phyloP scores from a whole-genome alignment of 1,139 yeast genomes.

The Pichia sp. region DNA sequence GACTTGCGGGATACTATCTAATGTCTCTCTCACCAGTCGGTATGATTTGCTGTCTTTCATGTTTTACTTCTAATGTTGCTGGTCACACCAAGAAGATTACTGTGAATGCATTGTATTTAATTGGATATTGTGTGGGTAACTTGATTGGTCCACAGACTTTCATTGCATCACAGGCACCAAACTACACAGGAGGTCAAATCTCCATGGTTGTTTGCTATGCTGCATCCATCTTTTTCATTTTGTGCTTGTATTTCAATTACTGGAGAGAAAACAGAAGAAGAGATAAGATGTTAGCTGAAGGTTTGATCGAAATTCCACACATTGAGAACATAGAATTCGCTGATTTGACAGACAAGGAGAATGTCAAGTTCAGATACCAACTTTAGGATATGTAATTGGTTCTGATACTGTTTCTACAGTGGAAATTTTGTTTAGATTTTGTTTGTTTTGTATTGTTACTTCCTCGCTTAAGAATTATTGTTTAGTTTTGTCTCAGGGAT shows the following conservation, averaged over 20 bases:
- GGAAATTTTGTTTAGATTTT: constrained; percentile 16
- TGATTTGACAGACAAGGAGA: constrained; percentile 44
- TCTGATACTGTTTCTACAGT: no score
- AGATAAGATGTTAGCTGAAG: constrained; percentile 21
- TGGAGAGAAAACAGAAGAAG: constrained; percentile 24
- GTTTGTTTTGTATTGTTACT: background rate
- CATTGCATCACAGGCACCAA: constrained; percentile 36
- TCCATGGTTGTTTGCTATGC: constrained; percentile 26
- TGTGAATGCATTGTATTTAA: constrained; percentile 50
- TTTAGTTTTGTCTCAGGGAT: no score
- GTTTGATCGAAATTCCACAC: constrained; percentile 20
- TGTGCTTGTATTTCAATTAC: constrained; percentile 18
- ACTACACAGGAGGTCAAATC: constrained; percentile 36
- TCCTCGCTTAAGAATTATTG: background rate
- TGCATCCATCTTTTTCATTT: constrained; percentile 15
- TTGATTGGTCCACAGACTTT: constrained; percentile 52
- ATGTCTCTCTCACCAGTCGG: constrained; percentile 28
- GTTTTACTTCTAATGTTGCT: constrained; percentile 50
- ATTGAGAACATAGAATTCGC: constrained; percentile 38
- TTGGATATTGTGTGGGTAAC: constrained; percentile 58
- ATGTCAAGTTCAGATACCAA: constrained; percentile 40
- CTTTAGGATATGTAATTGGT: no score
- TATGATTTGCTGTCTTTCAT: constrained; percentile 37
- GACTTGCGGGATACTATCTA: constrained; percentile 38
- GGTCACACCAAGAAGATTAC: constrained; percentile 40